Base-by-base conservation (phyloP, 768 basidiomycete species). In the Sarcodon sp. region DNA sequence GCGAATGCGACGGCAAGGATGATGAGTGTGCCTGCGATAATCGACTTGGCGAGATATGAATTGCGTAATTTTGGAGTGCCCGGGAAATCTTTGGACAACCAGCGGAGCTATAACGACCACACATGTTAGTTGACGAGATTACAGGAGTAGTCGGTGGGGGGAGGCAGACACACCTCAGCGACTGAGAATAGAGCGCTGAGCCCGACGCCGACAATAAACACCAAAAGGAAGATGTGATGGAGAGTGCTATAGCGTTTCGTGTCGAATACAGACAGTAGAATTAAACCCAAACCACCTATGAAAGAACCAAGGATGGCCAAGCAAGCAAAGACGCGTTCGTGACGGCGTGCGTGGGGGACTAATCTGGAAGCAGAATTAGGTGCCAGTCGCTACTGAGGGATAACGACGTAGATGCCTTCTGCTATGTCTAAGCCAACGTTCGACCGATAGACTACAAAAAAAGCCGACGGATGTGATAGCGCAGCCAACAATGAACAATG, bases 151-250 rank as follows among this genome's bases (percentile, higher is more conserved):
- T 7, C 12, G 27, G 10, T 35, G 27, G 44, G 7, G 10, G 46
- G 35, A 44, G 35, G n/a, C 3, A 33, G 8, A 55, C 62, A 9
- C 55, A 78, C 81, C 71, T 89, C 85, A 7, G 74, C 48, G 18
- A 86, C 66, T 6, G 83, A 83, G 65, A 87, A 88, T 34, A 88
- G 75, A 16, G 83, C 81, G 50, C 79, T 81, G 33, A 87, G 56
- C 2, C 70, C 75, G 4, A 87, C 81, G 9, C 86, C 86, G 35
- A 82, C 43, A 45, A 87, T 79, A 63, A 87, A 89, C 7, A 87
- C 64, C 21, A 85, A 68, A 12, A 89, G 70, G 54, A 85, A 87
- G 9, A 64, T 52, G 13, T 77, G 60, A 57, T 89, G 86, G 6
- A 69, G 56, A 27, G 59, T 66, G 1, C 67, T 50, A 60, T 74